Evolutionary conservation across 257 asterid genomes (phyloP).

Genomic region (Solanum arcanum): DNA sequence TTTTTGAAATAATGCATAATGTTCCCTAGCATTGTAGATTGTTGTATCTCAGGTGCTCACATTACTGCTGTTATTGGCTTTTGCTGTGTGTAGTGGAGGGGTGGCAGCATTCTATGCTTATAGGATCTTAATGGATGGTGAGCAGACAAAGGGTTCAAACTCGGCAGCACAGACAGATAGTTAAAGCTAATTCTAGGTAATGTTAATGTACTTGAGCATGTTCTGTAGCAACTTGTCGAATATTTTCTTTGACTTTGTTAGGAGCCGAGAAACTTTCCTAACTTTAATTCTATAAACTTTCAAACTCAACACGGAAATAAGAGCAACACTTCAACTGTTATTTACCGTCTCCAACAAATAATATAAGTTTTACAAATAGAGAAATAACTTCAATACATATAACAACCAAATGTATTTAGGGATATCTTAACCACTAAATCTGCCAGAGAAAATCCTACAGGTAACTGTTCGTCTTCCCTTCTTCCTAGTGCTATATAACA

Average conservation of each 20-base stretch:
- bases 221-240: not conserved
- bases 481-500: not conserved
- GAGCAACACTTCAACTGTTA: not conserved
- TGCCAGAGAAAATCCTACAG: not conserved
- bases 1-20: not conserved
- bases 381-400: not conserved
- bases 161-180: constrained; percentile 25
- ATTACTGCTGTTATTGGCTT: not conserved
- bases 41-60: not conserved
- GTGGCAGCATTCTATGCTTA: constrained; percentile 67
- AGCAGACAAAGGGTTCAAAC: constrained; percentile 31
- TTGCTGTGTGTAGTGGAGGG: constrained; percentile 58
- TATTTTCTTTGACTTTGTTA: not conserved
- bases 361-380: not conserved
- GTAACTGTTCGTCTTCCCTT: not conserved
- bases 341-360: not conserved
- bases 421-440: not conserved
- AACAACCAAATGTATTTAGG: not conserved
- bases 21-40: not conserved
- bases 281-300: not conserved
- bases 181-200: constrained; percentile 7
- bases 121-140: constrained; percentile 55
- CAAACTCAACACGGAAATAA: not conserved
- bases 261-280: not conserved
- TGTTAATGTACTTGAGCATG: not conserved